Evolutionary conservation across 2,329 filamentous ascomycete species (phyloP).

Genomic region (Fusarium stilboides): DNA sequence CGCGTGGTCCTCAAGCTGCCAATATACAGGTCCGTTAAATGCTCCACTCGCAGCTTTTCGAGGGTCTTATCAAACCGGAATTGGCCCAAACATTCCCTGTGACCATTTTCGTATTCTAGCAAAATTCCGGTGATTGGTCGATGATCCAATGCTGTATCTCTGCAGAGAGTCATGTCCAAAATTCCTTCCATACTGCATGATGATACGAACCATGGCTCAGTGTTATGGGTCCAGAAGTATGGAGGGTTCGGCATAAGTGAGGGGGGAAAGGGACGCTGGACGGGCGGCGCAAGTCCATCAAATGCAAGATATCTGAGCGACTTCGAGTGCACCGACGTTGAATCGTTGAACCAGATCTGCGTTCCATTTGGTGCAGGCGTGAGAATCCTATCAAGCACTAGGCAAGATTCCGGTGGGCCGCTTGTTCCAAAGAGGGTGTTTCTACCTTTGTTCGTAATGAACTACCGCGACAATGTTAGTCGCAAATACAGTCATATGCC

Average conservation of each 20-base stretch:
- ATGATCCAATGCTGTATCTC: conserved; percentile 14
- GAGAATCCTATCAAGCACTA: conserved; percentile 7
- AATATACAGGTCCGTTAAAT: conserved; percentile 18
- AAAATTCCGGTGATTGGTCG: conserved; percentile 14
- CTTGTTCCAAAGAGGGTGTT: conserved; percentile 25
- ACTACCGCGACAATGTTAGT: conserved; percentile 9
- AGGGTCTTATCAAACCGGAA: conserved; percentile 25
- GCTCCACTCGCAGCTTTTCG: conserved; percentile 12
- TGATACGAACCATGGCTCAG: conserved; percentile 24
- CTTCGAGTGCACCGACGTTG: background rate
- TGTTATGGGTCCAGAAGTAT: conserved; percentile 16
- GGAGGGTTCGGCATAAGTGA: conserved; percentile 23
- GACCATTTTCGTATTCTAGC: conserved; percentile 20
- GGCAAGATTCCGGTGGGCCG: conserved; percentile 25
- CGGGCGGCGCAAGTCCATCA: background rate
- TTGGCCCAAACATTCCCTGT: conserved; percentile 27
- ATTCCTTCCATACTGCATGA: conserved; percentile 25
- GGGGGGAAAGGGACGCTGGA: conserved; percentile 6
- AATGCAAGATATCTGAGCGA: conserved; percentile 18
- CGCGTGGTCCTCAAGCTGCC: conserved; percentile 21
- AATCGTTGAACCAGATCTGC: conserved; percentile 19
- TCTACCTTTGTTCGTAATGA: conserved; percentile 32
- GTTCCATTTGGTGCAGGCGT: conserved; percentile 14
- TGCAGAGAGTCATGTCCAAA: conserved; percentile 23
- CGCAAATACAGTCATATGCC: background rate